These are phyloP conservation scores for Nicotiana tomentosiformis DNA, from an alignment of 257 asterid genomes.

Conservation along the genomic window DNA sequence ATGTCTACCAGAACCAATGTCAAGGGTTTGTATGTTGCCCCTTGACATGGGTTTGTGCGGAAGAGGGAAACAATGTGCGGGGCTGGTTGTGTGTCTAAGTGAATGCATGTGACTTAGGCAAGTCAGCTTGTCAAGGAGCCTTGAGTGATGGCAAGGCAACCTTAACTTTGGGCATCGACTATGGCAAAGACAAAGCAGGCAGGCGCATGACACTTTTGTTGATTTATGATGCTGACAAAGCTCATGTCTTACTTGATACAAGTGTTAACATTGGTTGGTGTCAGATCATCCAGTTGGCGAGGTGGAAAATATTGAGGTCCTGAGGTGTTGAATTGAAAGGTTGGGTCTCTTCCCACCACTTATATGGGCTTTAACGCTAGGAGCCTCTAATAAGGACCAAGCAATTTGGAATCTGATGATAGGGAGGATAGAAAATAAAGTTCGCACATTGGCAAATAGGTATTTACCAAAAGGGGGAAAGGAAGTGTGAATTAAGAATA, in stretches of 20 bases:
- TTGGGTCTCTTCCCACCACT: neutral
- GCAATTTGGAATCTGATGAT: neutral
- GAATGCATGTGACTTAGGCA: too few species aligned
- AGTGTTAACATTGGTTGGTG: neutral
- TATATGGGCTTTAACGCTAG: neutral
- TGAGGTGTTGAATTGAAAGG: neutral
- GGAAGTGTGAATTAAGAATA: neutral
- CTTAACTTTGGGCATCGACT: too few species aligned
- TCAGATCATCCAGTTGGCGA: neutral
- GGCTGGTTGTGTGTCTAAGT: too few species aligned
- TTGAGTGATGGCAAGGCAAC: too few species aligned
- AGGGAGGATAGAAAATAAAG: neutral
- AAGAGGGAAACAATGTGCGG: too few species aligned
- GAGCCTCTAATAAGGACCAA: neutral
- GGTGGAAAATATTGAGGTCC: neutral
- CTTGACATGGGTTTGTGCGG: too few species aligned
- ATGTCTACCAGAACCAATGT: too few species aligned
- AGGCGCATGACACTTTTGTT: neutral
- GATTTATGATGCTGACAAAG: neutral
- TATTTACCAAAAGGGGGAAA: neutral
- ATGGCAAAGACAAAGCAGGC: too few species aligned
- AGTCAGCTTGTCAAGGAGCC: too few species aligned
- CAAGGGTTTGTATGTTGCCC: too few species aligned
- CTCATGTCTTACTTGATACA: neutral
- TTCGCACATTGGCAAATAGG: neutral